These are phyloP conservation scores for Zea luxurians DNA, from an alignment of 176 grass and related monocot species.

Conservation along the genomic window DNA sequence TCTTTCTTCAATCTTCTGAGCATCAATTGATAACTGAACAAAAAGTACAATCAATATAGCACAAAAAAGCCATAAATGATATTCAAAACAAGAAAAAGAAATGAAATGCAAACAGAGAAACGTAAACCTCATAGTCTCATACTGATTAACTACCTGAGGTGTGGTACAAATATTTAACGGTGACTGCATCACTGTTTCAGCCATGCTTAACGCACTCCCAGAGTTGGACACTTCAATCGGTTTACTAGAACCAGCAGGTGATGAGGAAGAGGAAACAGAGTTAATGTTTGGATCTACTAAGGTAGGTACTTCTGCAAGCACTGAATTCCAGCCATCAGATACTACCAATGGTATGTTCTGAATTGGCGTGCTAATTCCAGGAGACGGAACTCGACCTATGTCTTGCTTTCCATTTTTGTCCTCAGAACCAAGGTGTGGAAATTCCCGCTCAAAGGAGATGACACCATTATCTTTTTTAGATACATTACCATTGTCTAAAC, in stretches of 20 bases:
- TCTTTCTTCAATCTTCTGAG: slow-evolving; percentile 73
- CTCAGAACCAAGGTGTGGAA: slow-evolving; percentile 65
- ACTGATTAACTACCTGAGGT: slow-evolving; percentile 55
- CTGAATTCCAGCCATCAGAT: slow-evolving; percentile 51
- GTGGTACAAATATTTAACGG: slow-evolving; percentile 50
- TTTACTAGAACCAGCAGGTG: slow-evolving; percentile 30
- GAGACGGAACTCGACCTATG: slow-evolving; percentile 49
- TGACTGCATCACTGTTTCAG: slow-evolving; percentile 66
- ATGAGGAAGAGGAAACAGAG: slow-evolving; percentile 27
- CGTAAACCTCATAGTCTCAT: background rate
- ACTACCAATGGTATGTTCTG: slow-evolving; percentile 53
- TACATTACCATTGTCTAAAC: slow-evolving; percentile 42
- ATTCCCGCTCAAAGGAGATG: slow-evolving; percentile 62
- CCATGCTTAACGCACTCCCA: slow-evolving; percentile 58
- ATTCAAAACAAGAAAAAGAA: slow-evolving; percentile 16
- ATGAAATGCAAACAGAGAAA: slow-evolving; percentile 8
- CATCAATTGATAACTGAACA: slow-evolving; percentile 57
- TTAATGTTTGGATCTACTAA: slow-evolving; percentile 43
- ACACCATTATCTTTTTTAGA: slow-evolving; percentile 44
- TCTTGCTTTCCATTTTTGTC: slow-evolving; percentile 60
- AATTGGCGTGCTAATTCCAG: slow-evolving; percentile 63
- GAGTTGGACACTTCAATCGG: slow-evolving; percentile 31
- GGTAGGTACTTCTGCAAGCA: slow-evolving; percentile 66
- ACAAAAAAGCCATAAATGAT: background rate
- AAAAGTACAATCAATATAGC: background rate